These are phyloP conservation scores for Backusella luteola DNA, from an alignment of 192 early-diverging fungal species.

Conservation along the genomic window DNA sequence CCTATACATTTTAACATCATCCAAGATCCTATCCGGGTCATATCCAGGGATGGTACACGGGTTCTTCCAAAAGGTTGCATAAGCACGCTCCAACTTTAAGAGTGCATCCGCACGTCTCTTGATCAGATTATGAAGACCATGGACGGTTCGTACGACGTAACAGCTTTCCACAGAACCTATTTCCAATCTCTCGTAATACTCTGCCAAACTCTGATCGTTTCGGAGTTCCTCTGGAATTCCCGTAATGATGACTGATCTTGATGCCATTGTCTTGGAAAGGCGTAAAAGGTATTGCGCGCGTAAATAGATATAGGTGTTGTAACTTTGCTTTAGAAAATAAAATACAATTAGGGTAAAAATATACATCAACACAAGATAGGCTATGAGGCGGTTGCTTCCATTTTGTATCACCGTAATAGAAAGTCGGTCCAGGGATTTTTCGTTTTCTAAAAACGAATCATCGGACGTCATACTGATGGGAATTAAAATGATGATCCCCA, in stretches of 20 bases:
- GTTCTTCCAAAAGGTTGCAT: conserved; percentile 60
- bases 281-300: conserved; percentile 21
- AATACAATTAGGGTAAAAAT: conserved; percentile 26
- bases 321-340: conserved; percentile 30
- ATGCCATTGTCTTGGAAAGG: not conserved
- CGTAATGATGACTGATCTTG: conserved; percentile 53
- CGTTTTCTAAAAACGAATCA: not conserved
- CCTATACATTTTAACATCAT: conserved; percentile 34
- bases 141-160: conserved; percentile 50
- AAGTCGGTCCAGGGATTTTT: conserved; percentile 12
- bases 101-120: conserved; percentile 51
- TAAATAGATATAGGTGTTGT: conserved; percentile 18
- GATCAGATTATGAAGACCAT: conserved; percentile 36
- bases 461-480: conserved; percentile 39
- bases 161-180: conserved; percentile 55
- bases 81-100: conserved; percentile 52
- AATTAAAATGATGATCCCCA: conserved; percentile 44
- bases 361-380: conserved; percentile 33
- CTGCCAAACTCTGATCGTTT: conserved; percentile 47
- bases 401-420: conserved; percentile 30
- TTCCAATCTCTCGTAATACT: conserved; percentile 53
- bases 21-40: conserved; percentile 45
- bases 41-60: conserved; percentile 63
- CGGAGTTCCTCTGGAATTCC: conserved; percentile 48
- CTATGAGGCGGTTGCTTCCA: conserved; percentile 19